Base-by-base conservation (phyloP, 768 basidiomycete species). In the Strobilomyces confusus region DNA sequence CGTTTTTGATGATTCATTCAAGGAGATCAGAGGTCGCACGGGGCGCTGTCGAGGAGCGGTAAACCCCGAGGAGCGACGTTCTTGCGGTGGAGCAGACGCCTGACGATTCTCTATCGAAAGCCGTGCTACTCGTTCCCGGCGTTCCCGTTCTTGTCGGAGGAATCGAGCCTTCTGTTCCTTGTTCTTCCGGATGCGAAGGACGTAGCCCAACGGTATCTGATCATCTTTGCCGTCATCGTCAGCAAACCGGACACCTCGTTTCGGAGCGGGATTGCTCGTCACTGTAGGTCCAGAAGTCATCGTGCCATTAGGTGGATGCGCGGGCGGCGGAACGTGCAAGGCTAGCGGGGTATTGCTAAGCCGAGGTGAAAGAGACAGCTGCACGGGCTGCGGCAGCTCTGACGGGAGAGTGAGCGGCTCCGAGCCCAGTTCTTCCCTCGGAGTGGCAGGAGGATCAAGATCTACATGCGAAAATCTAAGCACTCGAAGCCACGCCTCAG, bases 101-200 rank as follows among this genome's bases (percentile, higher is more conserved):
- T 65, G 70, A 26, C 63, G 69, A 46, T 68, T 62, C 58, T 80
- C 80, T 25, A 29, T 4, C 25, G 55, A 4, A 56, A 30, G 47
- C 55, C 59, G 63, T 51, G 56, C 47, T 32, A 75, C 78, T 45
- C 72, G 69, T 34, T 72, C 70, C 26, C 84, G 77, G 50, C 75
- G 76, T 56, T 80, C 75, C 57, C 80, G 78, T 60, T 87, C 80
- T 66, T 77, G 77, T 42, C 75, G 78, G 61, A 89, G 72, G 60
- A 88, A 86, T 41, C 69, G 78, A 41, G 82, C 83, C 72, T 86
- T 86, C 69, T 87, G 82, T 67, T 85, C 86, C 41, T 83, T 82
- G 60, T 81, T 81, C 74, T 84, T 84, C 73, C 83, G 84, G 67
- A 79, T 79, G 49, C 84, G 83, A 63, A 87, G 71, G n/a, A 83